These are phyloP conservation scores for Podila epigama DNA, from an alignment of 192 early-diverging fungal species.

Conservation along the genomic window DNA sequence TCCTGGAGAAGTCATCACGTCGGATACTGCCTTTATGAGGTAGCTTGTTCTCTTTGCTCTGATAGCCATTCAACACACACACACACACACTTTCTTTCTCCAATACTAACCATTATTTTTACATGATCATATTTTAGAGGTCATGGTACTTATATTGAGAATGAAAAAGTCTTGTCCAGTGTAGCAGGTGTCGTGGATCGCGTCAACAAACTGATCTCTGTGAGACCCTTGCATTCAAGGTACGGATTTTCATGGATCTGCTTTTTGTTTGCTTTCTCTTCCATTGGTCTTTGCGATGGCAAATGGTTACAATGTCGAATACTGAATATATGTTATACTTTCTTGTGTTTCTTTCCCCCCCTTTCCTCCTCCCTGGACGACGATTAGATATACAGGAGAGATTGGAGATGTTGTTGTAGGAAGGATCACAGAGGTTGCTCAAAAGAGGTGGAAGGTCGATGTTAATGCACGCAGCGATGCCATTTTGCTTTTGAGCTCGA, in stretches of 20 bases:
- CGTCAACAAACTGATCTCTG: slow-evolving; percentile 96
- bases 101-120: not conserved
- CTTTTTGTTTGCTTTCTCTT: not conserved
- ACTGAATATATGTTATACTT: too few species aligned
- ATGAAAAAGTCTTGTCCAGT: slow-evolving; percentile 77
- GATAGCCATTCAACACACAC: not conserved
- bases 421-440: slow-evolving; percentile 88
- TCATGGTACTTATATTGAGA: slow-evolving; percentile 87
- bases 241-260: slow-evolving; percentile 12
- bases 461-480: slow-evolving; percentile 89
- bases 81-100: not conserved
- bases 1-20: slow-evolving; percentile 79
- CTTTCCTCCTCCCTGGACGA: too few species aligned
- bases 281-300: too few species aligned
- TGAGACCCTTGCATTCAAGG: slow-evolving; percentile 85
- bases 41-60: slow-evolving; percentile 7
- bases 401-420: slow-evolving; percentile 98
- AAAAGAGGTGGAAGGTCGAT: slow-evolving; percentile 96
- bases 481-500: slow-evolving; percentile 84
- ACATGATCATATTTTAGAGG: slow-evolving; percentile 57
- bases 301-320: too few species aligned
- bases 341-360: too few species aligned
- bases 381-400: slow-evolving; percentile 85
- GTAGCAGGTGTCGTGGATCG: slow-evolving; percentile 92
- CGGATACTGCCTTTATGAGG: slow-evolving; percentile 81